phyloP scores from a whole-genome alignment of 495 filamentous ascomycete genomes.

The Evernia prunastri region DNA sequence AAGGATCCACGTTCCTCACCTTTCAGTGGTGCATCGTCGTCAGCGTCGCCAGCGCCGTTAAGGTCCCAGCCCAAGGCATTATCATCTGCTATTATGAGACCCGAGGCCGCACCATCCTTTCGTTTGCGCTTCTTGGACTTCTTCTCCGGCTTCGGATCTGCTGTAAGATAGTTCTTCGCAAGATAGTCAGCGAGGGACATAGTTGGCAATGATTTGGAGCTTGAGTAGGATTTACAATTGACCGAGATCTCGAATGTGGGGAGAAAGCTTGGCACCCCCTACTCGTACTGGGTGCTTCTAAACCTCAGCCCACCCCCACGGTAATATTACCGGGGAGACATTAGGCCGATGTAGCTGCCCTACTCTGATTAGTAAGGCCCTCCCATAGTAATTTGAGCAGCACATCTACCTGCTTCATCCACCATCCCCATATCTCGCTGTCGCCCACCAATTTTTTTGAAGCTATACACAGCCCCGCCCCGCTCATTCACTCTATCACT shows the following conservation, averaged over 20 bases:
- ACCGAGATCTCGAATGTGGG: background rate
- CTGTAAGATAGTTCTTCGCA: conserved; percentile 87
- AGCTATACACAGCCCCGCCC: too few relatives aligned
- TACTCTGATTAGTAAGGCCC: too few relatives aligned
- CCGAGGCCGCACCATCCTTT: conserved; percentile 39
- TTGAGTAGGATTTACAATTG: background rate
- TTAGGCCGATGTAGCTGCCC: too few relatives aligned
- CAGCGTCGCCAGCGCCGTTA: conserved; percentile 30
- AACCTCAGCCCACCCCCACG: too few relatives aligned
- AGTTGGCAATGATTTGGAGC: background rate
- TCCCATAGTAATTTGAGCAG: too few relatives aligned
- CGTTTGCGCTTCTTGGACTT: conserved; percentile 83
- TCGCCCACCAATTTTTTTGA: too few relatives aligned
- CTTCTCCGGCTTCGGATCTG: conserved; percentile 63
- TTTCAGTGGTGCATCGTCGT: conserved; percentile 41
- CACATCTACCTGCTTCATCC: too few relatives aligned
- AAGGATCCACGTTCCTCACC: conserved; percentile 20
- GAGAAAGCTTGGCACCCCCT: background rate
- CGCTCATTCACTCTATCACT: too few relatives aligned
- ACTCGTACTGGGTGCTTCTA: too few relatives aligned
- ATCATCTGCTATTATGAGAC: conserved; percentile 88
- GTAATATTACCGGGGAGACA: too few relatives aligned
- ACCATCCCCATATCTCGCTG: too few relatives aligned
- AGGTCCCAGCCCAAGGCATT: conserved; percentile 68
- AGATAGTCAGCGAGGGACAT: conserved; percentile 76